Percentiles rank a stretch among this genome's conserved stretches.
These are phyloP conservation scores for Leishmania lainsoni DNA, from an alignment of 208 protist species.

Conservation along the genomic window DNA sequence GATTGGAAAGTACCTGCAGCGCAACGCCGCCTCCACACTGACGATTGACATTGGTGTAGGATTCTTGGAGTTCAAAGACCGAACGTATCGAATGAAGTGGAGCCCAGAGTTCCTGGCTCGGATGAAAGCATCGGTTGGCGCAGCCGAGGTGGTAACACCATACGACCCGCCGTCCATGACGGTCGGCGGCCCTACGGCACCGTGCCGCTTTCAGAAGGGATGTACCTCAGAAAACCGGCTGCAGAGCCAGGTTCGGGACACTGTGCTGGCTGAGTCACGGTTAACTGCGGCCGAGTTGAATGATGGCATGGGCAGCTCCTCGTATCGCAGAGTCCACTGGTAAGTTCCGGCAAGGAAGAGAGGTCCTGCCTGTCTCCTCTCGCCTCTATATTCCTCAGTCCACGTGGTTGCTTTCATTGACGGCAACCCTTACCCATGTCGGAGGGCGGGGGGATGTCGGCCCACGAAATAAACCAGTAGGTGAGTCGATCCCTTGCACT, in stretches of 20 bases:
- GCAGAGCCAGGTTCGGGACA: conserved; percentile 38
- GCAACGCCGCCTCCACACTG: conserved; percentile 56
- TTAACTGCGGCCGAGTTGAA: conserved; percentile 65
- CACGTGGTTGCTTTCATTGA: background rate
- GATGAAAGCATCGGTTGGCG: conserved; percentile 40
- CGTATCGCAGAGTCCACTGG: conserved; percentile 65
- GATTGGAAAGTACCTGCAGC: conserved; percentile 84
- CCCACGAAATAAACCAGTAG: background rate
- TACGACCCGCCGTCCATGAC: conserved; percentile 77
- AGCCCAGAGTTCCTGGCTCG: conserved; percentile 47
- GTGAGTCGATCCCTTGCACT: background rate
- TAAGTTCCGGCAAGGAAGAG: conserved; percentile 7
- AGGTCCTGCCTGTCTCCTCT: background rate
- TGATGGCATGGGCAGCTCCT: conserved; percentile 60
- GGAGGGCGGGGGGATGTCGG: no score
- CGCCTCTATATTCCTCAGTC: background rate
- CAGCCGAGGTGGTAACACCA: conserved; percentile 42
- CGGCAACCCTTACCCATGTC: background rate
- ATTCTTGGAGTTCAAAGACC: conserved; percentile 65
- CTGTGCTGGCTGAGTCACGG: conserved; percentile 63
- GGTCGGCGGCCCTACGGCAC: conserved; percentile 42
- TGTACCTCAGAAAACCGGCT: conserved; percentile 48
- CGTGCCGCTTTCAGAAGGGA: conserved; percentile 59
- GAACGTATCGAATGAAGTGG: conserved; percentile 85
- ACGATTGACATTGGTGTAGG: conserved; percentile 79